Evolutionary conservation across 306 rosid species (phyloP).

Genomic region (Acmispon strigosus): DNA sequence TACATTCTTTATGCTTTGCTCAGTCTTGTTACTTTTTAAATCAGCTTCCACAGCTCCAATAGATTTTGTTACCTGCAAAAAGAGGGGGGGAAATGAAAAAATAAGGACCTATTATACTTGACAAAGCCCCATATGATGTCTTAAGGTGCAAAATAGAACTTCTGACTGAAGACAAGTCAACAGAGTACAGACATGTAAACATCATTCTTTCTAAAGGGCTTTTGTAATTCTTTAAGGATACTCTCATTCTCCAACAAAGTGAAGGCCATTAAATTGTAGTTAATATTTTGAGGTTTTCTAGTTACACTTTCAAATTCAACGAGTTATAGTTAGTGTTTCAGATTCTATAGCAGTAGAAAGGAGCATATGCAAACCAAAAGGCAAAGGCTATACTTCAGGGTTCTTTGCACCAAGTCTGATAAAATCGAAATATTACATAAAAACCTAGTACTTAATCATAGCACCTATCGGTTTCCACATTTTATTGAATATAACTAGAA

Average conservation of each 20-base stretch:
- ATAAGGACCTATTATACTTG: not conserved
- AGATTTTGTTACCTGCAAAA: conserved; percentile 43
- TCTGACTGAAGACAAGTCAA: not conserved
- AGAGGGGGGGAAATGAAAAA: not conserved
- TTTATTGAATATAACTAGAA: not conserved
- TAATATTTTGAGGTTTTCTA: not conserved
- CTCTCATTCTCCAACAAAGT: not conserved
- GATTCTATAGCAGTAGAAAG: conserved; percentile 2
- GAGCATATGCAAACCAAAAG: conserved; percentile 2
- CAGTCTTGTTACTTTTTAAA: conserved; percentile 49
- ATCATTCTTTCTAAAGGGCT: not conserved
- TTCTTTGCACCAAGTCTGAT: too few relatives aligned
- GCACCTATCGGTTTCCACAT: not conserved
- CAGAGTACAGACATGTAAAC: not conserved
- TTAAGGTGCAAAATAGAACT: not conserved
- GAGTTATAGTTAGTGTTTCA: not conserved
- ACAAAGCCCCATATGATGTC: not conserved
- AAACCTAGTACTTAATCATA: not conserved
- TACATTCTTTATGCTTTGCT: conserved; percentile 43
- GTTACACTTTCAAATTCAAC: not conserved
- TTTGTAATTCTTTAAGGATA: not conserved
- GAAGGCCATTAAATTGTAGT: not conserved
- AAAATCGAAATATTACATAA: not conserved
- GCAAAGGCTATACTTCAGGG: not conserved
- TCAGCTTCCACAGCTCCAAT: conserved; percentile 37